These are phyloP conservation scores for Cystoderma amianthinum DNA, from an alignment of 768 basidiomycete species.

Conservation along the genomic window DNA sequence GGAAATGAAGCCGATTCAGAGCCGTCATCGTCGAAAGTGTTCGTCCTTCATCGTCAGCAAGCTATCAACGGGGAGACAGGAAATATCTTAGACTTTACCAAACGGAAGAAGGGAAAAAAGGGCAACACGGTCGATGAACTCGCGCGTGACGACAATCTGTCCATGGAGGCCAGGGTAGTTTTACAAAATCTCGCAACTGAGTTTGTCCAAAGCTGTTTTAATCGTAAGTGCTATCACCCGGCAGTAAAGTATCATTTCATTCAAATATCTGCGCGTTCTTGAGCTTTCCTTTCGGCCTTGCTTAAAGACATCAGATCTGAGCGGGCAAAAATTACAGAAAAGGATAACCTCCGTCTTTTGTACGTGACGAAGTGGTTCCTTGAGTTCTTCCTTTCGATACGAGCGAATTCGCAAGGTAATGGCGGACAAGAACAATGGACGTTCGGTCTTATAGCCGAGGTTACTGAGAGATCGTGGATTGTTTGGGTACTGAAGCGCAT, in stretches of 20 bases:
- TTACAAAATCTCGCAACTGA: conserved; percentile 65
- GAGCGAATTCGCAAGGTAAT: conserved; percentile 28
- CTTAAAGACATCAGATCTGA: conserved; percentile 93
- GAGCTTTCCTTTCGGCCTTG: conserved; percentile 82
- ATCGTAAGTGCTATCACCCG: conserved; percentile 49
- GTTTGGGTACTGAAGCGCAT: conserved; percentile 88
- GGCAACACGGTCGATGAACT: conserved; percentile 61
- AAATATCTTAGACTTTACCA: conserved; percentile 63
- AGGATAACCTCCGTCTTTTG: conserved; percentile 86
- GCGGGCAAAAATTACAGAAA: conserved; percentile 87
- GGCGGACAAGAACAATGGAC: conserved; percentile 36
- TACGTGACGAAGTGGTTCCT: conserved; percentile 89
- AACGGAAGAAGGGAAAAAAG: conserved; percentile 55
- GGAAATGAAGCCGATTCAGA: conserved; percentile 16
- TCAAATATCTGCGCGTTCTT: neutral
- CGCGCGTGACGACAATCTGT: conserved; percentile 59
- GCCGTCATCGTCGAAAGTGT: conserved; percentile 32
- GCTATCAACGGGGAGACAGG: conserved; percentile 67
- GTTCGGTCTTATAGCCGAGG: conserved; percentile 75
- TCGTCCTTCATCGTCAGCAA: conserved; percentile 82
- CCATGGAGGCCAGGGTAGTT: conserved; percentile 51
- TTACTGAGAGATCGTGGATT: conserved; percentile 83
- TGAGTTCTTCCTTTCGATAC: conserved; percentile 74
- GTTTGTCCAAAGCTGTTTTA: conserved; percentile 83
- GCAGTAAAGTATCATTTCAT: neutral